A percentile compares a stretch with the other conserved stretches of the same genome.
Conservation (phyloP, 345 rosid species). For the Stellera chamaejasme region DNA sequence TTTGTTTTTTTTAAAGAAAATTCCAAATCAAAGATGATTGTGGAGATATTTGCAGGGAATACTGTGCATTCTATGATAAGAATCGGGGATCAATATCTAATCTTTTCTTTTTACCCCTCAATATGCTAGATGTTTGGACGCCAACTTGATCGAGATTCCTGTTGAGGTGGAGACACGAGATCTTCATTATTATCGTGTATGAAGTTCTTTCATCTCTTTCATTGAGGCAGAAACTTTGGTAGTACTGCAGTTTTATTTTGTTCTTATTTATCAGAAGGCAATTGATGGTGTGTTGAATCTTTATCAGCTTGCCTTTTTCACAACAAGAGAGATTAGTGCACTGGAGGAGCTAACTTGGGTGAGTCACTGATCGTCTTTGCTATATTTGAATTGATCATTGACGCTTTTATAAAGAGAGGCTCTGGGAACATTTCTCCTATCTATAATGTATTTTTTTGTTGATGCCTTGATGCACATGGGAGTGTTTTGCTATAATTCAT, state of each 20-base stretch:
- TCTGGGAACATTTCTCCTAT: neutral
- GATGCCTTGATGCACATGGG: slow-evolving; percentile 1
- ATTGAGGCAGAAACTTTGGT: too few relatives aligned
- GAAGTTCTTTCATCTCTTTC: slow-evolving; percentile 7
- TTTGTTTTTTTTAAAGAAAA: too few relatives aligned
- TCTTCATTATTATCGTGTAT: slow-evolving; percentile 77
- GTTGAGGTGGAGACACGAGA: slow-evolving; percentile 76
- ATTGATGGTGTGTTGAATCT: slow-evolving; percentile 5
- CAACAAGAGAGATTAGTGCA: slow-evolving; percentile 52
- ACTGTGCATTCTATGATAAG: too few relatives aligned
- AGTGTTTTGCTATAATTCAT: neutral
- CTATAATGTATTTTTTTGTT: neutral
- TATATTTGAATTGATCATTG: too few relatives aligned
- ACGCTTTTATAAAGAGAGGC: neutral
- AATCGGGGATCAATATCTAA: slow-evolving; percentile 2
- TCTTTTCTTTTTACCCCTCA: neutral
- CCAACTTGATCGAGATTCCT: slow-evolving; percentile 83
- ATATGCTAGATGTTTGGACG: slow-evolving; percentile 58
- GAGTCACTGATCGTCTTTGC: slow-evolving; percentile 21
- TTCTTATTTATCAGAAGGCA: neutral
- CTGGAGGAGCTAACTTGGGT: slow-evolving; percentile 93
- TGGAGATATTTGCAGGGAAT: too few relatives aligned
- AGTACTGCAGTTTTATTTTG: neutral
- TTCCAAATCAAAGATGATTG: too few relatives aligned
- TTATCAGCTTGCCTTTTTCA: slow-evolving; percentile 72